Conservation (phyloP, 805 yeast species). For the Ogataea zsoltii region DNA sequence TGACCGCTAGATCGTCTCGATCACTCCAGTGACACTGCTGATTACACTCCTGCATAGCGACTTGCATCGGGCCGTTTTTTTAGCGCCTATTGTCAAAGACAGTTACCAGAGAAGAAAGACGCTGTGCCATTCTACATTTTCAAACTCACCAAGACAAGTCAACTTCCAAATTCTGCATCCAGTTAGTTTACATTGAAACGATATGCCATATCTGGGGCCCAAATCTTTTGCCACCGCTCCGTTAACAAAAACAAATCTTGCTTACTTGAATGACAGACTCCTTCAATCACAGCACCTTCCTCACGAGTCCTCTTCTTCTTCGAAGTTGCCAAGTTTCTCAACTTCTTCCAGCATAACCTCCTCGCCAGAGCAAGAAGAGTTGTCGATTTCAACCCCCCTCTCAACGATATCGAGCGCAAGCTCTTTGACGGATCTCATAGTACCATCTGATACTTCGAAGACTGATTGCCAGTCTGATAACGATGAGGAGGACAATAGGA, state of each 20-base stretch:
- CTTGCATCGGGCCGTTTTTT: not conserved
- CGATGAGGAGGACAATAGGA: constrained; percentile 29
- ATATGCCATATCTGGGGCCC: constrained; percentile 39
- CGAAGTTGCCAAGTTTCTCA: constrained; percentile 10
- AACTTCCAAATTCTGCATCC: not conserved
- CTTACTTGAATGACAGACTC: constrained; percentile 29
- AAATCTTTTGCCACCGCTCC: constrained; percentile 38
- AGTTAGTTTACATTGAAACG: not conserved
- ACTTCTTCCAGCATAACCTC: constrained; percentile 18
- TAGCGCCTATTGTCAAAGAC: constrained; percentile 7
- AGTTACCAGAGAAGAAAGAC: constrained; percentile 3
- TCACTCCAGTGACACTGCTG: too few species aligned
- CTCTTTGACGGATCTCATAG: constrained; percentile 12
- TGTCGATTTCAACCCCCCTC: constrained; percentile 29
- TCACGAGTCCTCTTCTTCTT: not conserved
- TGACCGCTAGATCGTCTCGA: too few species aligned
- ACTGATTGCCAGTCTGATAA: constrained; percentile 10
- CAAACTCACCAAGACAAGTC: not conserved
- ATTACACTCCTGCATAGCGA: not conserved
- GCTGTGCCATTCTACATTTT: not conserved
- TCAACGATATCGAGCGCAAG: constrained; percentile 29
- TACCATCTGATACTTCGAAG: constrained; percentile 7
- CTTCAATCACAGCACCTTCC: constrained; percentile 12
- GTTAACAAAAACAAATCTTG: constrained; percentile 33
- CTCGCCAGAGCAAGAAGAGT: constrained; percentile 26